These are phyloP conservation scores for Adansonia grandidieri DNA, from an alignment of 441 rosid genomes.

Conservation along the genomic window DNA sequence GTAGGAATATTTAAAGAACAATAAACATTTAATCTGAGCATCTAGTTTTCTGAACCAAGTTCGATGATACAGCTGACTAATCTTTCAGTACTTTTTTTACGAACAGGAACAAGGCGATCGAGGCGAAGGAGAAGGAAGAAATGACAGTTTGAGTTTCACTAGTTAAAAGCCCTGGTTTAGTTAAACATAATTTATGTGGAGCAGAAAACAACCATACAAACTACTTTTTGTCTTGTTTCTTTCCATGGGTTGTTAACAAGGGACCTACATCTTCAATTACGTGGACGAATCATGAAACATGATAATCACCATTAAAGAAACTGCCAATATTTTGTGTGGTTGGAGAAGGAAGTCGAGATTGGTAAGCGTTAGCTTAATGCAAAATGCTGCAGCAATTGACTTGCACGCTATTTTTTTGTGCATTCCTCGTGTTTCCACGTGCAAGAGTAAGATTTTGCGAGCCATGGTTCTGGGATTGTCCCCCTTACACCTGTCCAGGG, in stretches of 20 bases:
- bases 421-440: constrained; percentile 40
- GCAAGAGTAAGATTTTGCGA: constrained; percentile 24
- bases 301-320: background rate
- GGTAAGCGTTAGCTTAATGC: constrained; percentile 25
- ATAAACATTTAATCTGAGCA: constrained; percentile 64
- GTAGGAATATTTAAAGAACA: constrained; percentile 53
- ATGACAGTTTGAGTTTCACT: background rate
- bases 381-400: constrained; percentile 42
- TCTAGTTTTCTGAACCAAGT: constrained; percentile 31
- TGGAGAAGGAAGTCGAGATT: background rate
- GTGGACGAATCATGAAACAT: background rate
- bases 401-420: constrained; percentile 47
- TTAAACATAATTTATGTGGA: constrained; percentile 54
- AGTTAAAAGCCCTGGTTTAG: constrained; percentile 10
- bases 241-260: constrained; percentile 21
- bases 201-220: constrained; percentile 40
- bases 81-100: constrained; percentile 1
- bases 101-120: background rate
- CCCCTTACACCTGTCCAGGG: too few species aligned
- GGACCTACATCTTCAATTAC: background rate
- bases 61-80: constrained; percentile 5
- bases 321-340: constrained; percentile 26
- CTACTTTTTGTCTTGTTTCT: constrained; percentile 15
- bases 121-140: background rate
- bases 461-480: background rate